phyloP scores from a whole-genome alignment of 2,329 filamentous ascomycete species.

The Trichoderma atroviride region DNA sequence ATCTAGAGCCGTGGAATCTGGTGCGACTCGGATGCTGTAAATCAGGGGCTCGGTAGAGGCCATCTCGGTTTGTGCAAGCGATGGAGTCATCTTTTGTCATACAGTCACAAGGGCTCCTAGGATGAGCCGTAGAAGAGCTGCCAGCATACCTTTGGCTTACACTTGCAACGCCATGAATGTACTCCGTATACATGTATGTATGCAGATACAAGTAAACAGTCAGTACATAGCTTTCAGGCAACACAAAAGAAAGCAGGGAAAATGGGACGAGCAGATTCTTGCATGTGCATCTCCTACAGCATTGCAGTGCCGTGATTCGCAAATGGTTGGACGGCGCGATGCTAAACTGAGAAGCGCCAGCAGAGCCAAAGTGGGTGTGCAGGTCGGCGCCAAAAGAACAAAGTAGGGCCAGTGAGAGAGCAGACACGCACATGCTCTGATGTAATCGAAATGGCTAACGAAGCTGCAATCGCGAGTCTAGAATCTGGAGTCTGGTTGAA shows the following conservation, averaged over 20 bases:
- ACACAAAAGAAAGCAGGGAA: not conserved
- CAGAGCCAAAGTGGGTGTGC: slow-evolving; percentile 7
- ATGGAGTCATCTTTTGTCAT: not conserved
- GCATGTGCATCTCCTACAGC: not conserved
- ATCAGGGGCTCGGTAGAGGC: slow-evolving; percentile 18
- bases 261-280: not conserved
- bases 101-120: not conserved
- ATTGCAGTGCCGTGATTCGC: slow-evolving; percentile 3
- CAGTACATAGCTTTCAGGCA: not conserved
- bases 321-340: slow-evolving; percentile 2
- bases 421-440: not conserved
- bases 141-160: not conserved
- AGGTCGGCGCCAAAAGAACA: not conserved
- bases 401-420: not conserved
- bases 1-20: not conserved
- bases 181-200: not conserved
- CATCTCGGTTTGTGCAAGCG: slow-evolving; percentile 15
- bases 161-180: not conserved
- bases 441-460: not conserved
- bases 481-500: not conserved
- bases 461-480: not conserved
- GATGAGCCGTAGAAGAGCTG: not conserved
- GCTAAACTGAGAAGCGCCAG: not conserved
- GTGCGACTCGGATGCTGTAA: slow-evolving; percentile 6
- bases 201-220: not conserved